A percentile compares a stretch with the other conserved stretches of the same genome.
These are phyloP conservation scores for Karstenula rhodostoma DNA, from an alignment of 2,329 filamentous ascomycete species.

Conservation along the genomic window DNA sequence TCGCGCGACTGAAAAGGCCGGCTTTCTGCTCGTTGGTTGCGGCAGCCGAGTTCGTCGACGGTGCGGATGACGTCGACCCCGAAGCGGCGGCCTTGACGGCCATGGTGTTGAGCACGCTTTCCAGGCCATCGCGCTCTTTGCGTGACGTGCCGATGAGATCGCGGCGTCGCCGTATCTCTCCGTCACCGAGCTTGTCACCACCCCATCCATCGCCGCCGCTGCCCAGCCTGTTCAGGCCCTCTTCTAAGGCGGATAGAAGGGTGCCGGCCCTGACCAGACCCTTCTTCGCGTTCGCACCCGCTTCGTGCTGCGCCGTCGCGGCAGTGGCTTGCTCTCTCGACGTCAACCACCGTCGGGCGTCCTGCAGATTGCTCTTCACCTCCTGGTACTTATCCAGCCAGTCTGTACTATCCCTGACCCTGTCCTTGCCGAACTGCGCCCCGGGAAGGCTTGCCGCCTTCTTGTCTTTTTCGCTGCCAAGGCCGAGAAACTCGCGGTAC, in stretches of 20 bases:
- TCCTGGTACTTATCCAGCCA: slow-evolving; percentile 82
- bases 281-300: slow-evolving; percentile 77
- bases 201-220: slow-evolving; percentile 50
- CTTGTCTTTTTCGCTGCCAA: slow-evolving; percentile 50
- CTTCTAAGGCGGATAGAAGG: slow-evolving; percentile 69
- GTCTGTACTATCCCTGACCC: slow-evolving; percentile 60
- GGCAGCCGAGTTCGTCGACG: slow-evolving; percentile 43
- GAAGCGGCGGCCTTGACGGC: slow-evolving; percentile 58
- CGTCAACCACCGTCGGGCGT: slow-evolving; percentile 71
- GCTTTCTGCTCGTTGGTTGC: slow-evolving; percentile 47
- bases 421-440: slow-evolving; percentile 49
- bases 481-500: slow-evolving; percentile 77
- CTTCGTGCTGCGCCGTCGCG: slow-evolving; percentile 70
- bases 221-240: slow-evolving; percentile 63
- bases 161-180: slow-evolving; percentile 74
- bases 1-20: slow-evolving; percentile 43
- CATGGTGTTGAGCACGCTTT: slow-evolving; percentile 74
- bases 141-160: slow-evolving; percentile 74
- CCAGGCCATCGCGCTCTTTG: slow-evolving; percentile 78
- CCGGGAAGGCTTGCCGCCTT: slow-evolving; percentile 31
- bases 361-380: slow-evolving; percentile 74
- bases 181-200: slow-evolving; percentile 69
- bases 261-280: slow-evolving; percentile 73
- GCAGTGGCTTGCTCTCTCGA: slow-evolving; percentile 69
- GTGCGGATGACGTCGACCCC: slow-evolving; percentile 37